phyloP scores from a whole-genome alignment of 192 early-diverging fungal species.

The Mycoemilia scoparia region DNA sequence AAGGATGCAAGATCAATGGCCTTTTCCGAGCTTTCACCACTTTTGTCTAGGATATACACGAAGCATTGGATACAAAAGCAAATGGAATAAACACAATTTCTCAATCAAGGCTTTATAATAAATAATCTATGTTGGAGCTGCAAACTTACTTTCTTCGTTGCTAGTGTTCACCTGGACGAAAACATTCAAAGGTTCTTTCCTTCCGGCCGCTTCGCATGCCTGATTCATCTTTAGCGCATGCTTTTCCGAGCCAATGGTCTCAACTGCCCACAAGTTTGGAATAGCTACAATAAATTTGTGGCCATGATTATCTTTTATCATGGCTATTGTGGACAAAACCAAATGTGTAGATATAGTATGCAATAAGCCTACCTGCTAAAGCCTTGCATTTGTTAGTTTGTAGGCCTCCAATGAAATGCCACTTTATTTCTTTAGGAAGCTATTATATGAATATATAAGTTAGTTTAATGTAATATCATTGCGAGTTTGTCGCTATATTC shows the following conservation, averaged over 20 bases:
- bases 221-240: constrained; percentile 72
- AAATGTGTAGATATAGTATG: background rate
- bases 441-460: background rate
- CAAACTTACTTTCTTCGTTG: constrained; percentile 52
- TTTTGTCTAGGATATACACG: no score
- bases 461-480: constrained; percentile 3
- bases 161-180: constrained; percentile 95
- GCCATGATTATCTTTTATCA: background rate
- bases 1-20: constrained; percentile 37
- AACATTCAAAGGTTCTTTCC: constrained; percentile 42
- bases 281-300: constrained; percentile 34
- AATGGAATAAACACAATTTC: background rate
- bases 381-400: constrained; percentile 95
- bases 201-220: constrained; percentile 34
- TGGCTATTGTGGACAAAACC: background rate
- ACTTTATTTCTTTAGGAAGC: constrained; percentile 77
- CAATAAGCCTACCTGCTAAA: constrained; percentile 49
- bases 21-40: constrained; percentile 44
- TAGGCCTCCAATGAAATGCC: constrained; percentile 95
- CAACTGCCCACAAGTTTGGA: constrained; percentile 78
- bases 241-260: constrained; percentile 74
- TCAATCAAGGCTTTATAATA: background rate
- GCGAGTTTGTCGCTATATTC: constrained; percentile 29
- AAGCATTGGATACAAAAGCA: constrained; percentile 4
- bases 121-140: no score